A percentile compares a stretch with the other conserved stretches of the same genome.
phyloP scores from a whole-genome alignment of 108 stramenopile species.

The Skeletonema grethae region DNA sequence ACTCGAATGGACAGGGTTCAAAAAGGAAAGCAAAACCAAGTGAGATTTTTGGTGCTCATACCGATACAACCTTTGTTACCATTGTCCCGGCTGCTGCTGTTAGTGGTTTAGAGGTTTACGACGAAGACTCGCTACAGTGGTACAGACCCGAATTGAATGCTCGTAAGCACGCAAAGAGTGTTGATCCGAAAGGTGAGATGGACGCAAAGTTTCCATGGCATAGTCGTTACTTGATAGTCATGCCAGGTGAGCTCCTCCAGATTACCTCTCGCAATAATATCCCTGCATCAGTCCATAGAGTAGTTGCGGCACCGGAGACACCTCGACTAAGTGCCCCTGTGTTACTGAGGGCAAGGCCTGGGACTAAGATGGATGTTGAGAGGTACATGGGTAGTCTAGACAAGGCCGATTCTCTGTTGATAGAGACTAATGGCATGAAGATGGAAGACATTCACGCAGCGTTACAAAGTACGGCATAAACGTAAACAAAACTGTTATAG shows the following conservation, averaged over 20 bases:
- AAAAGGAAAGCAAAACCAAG: conserved; percentile 29
- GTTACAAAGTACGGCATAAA: conserved; percentile 39
- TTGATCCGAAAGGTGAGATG: conserved; percentile 31
- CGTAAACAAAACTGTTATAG: background rate
- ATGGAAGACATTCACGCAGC: conserved; percentile 80
- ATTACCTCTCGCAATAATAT: conserved; percentile 74
- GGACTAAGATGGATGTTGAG: conserved; percentile 53
- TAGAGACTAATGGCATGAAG: conserved; percentile 63
- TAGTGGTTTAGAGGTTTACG: conserved; percentile 80
- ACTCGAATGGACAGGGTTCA: conserved; percentile 45
- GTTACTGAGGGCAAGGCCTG: conserved; percentile 69
- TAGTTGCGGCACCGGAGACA: conserved; percentile 54
- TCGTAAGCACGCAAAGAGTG: conserved; percentile 39
- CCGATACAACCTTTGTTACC: conserved; percentile 77
- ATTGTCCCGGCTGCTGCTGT: conserved; percentile 76
- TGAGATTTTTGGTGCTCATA: conserved; percentile 84
- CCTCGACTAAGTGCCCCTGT: conserved; percentile 69
- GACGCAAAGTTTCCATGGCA: conserved; percentile 68
- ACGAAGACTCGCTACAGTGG: conserved; percentile 78
- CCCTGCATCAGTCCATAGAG: conserved; percentile 79
- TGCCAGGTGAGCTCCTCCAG: conserved; percentile 84
- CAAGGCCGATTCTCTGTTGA: conserved; percentile 53
- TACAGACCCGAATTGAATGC: conserved; percentile 80
- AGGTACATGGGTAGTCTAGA: conserved; percentile 67
- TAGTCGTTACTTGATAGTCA: conserved; percentile 71